Base-by-base conservation (phyloP, 495 filamentous ascomycete species). In the Hapsidospora chrysogenum region DNA sequence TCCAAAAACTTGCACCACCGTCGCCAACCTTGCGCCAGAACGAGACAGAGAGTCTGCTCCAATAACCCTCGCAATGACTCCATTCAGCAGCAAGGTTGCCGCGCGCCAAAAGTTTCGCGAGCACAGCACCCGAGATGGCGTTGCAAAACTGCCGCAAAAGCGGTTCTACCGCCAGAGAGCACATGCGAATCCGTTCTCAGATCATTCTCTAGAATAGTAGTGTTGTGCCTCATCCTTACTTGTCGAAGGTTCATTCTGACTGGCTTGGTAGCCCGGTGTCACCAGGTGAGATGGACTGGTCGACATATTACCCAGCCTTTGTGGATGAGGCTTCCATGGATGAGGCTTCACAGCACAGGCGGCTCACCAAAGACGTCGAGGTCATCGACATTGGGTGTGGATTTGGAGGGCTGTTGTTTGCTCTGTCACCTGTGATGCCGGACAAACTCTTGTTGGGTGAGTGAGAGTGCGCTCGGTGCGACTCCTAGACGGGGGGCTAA, bases 301-400 rank as follows among this genome's bases (percentile, higher is more conserved):
- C 79, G 1, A 50, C 70, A 15, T 70, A 82, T 50, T 97, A 77
- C 50, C 89, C 92, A n/a, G 66, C 74, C 28, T 85, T 72, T 47
- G 58, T 53, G 29, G 40, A 38, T 25, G 39, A 43, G 25, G 52
- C 58, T 19, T 33, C 41, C 11, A 29, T 26, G 18, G 34, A 39
- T 5, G 39, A 38, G 8, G 30, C 37, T 4, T n/a, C n/a, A n/a
- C 32, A 36, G 15, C 49, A 54, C 3, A 57, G 50, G 40, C 57
- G 61, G 14, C 48, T 85, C 18, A 57, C 60, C 15, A 73, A 78
- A 44, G 62, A 78, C 36, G 76, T 97, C 13, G 84, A 93, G 47
- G 70, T 97, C n/a, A 86, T 84, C 36, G 89, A 97, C 62, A 94
- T 97, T 42, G 89, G 89, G 10, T 97, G 89, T 51, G 89, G 89